Conservation (phyloP, 106 monocot genomes). For the Gastrodia elata region DNA sequence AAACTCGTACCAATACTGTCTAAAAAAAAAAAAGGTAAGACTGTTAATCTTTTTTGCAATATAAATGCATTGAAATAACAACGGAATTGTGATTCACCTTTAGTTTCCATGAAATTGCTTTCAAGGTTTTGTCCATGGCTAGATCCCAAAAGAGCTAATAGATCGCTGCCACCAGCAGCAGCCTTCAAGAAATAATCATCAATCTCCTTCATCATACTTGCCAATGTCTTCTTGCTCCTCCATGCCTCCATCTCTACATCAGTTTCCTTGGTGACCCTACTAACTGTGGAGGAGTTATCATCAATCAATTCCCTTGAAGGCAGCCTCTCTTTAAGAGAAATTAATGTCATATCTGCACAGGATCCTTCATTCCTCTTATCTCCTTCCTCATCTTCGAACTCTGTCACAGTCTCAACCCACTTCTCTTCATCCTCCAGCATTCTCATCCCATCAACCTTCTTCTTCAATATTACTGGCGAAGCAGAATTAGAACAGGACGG, state of each 20-base stretch:
- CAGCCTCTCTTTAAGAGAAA: constrained; percentile 11
- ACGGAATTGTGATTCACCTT: background rate
- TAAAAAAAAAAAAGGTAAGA: background rate
- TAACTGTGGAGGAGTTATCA: constrained; percentile 44
- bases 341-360: constrained; percentile 9
- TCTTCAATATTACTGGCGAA: constrained; percentile 19
- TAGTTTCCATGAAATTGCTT: background rate
- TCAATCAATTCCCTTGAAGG: constrained; percentile 20
- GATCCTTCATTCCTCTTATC: background rate
- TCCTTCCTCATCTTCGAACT: constrained; percentile 41
- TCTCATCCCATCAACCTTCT: constrained; percentile 9
- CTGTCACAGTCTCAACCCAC: constrained; percentile 52
- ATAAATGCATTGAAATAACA: background rate
- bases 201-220: constrained; percentile 61
- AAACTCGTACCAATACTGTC: background rate
- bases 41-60: background rate
- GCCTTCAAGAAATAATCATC: constrained; percentile 96
- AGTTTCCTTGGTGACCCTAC: constrained; percentile 59
- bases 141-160: constrained; percentile 48
- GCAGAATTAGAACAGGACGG: constrained; percentile 19
- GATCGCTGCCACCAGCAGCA: constrained; percentile 59
- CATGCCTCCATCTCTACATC: constrained; percentile 36
- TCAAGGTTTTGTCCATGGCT: constrained; percentile 15
- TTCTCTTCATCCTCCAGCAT: constrained; percentile 31
- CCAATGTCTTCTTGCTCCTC: constrained; percentile 62